Evolutionary conservation across 2,329 filamentous ascomycete genomes (phyloP), one percentile per base, ranked within the genome.

Genomic region (Monilinia fructicola): DNA sequence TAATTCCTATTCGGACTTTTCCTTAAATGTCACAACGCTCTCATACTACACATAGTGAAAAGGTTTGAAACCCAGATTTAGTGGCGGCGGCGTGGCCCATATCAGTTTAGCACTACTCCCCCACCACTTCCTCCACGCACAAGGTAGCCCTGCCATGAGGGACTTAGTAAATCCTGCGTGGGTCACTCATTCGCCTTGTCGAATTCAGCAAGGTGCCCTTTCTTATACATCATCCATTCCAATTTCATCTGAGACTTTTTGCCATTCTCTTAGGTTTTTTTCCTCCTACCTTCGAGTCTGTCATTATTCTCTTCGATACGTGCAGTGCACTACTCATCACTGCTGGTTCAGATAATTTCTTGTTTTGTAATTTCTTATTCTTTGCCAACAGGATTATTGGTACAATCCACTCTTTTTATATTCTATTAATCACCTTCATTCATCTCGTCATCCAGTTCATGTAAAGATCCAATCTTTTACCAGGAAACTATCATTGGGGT

Each of bases 151-250:
- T 64, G 53, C 56, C 54, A 69, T 54, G 64, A 67, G 70, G 70
- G 72, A 67, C 67, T 70, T 62, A 56, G 65, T 69, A 55, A 65
- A 69, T 68, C 72, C 73, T 71, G 69, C 69, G 66, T 69, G 69
- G 72, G 69, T 71, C 73, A 73, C 67, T 60, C 55, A 60, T n/a
- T 42, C 46, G 64, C 26, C 11, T 59, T 58, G 4, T 46, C 18
- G 21, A 21, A 44, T 54, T 40, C 35, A 69, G 68, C 71, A 69
- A 71, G 70, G 70, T 66, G 56, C 64, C 64, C 59, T 73, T 63
- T 72, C 71, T 75, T 75, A 74, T 76, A 75, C 72, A 72, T 74
- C 71, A 75, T 75, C 71, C 72, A 68, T 66, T 72, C 72, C 73
- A 69, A 68, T 67, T 71, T 58, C 44, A n/a, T 58, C n/a, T 67